phyloP scores from a whole-genome alignment of 352 stramenopile species.

The Globisporangium mamillatum region DNA sequence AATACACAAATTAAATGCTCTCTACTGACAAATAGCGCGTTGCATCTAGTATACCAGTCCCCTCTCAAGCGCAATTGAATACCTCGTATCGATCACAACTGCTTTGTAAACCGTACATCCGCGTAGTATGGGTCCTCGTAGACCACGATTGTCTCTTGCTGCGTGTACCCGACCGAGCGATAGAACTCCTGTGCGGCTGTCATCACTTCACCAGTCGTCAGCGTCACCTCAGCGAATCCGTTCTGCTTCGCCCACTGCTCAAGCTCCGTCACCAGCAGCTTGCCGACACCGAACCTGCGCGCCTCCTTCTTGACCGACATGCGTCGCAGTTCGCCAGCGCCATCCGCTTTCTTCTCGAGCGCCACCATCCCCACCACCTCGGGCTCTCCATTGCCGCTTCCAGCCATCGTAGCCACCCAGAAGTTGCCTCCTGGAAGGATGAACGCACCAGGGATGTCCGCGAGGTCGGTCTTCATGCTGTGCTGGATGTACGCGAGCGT shows the following conservation, averaged over 20 bases:
- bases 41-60: neutral
- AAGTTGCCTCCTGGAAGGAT: slow-evolving; percentile 38
- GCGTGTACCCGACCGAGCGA: slow-evolving; percentile 23
- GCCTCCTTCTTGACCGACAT: slow-evolving; percentile 42
- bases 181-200: slow-evolving; percentile 29
- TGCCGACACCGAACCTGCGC: slow-evolving; percentile 34
- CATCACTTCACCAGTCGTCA: slow-evolving; percentile 34
- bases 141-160: slow-evolving; percentile 19
- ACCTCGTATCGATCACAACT: neutral
- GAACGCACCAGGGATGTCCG: slow-evolving; percentile 33
- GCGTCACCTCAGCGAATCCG: slow-evolving; percentile 26
- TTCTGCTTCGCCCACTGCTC: slow-evolving; percentile 34
- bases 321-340: slow-evolving; percentile 29
- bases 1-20: neutral
- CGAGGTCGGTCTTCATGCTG: slow-evolving; percentile 33
- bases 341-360: slow-evolving; percentile 18
- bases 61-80: too few species aligned
- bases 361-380: slow-evolving; percentile 24
- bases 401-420: slow-evolving; percentile 25
- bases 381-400: neutral
- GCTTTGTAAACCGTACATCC: slow-evolving; percentile 28
- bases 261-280: slow-evolving; percentile 30
- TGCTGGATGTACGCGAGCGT: slow-evolving; percentile 32
- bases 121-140: slow-evolving; percentile 26
- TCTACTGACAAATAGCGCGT: neutral